These are phyloP conservation scores for Dictyostelium capitatum DNA, from an alignment of 78 protist species.

Conservation along the genomic window DNA sequence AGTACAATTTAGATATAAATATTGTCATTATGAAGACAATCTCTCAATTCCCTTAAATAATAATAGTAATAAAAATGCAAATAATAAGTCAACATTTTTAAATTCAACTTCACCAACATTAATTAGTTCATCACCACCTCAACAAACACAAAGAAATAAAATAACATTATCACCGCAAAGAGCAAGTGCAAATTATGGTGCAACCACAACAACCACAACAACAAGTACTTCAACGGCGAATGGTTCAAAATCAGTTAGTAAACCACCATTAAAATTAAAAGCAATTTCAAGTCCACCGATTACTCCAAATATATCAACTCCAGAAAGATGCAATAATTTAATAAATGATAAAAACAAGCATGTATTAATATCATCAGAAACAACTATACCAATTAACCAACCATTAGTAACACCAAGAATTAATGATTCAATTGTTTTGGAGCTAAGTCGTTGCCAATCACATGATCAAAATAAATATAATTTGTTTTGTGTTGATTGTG, in stretches of 20 bases:
- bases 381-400: not conserved
- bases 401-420: not conserved
- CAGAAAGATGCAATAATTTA: slow-evolving; percentile 6
- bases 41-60: not conserved
- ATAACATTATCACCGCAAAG: not conserved
- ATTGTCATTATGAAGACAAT: not conserved
- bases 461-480: slow-evolving; percentile 26
- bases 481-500: slow-evolving; percentile 38
- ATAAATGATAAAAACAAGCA: slow-evolving; percentile 15
- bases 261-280: slow-evolving; percentile 18
- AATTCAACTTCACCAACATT: not conserved
- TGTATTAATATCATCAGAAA: not conserved
- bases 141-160: not conserved
- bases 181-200: not conserved
- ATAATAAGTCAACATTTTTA: not conserved
- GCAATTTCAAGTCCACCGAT: not conserved
- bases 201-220: not conserved
- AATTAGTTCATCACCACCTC: not conserved
- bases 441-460: not conserved
- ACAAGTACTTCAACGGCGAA: not conserved
- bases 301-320: not conserved
- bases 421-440: not conserved
- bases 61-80: not conserved
- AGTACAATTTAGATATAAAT: not conserved
- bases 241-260: not conserved